A percentile compares a stretch with the other conserved stretches of the same genome.
Conservation (phyloP, 768 basidiomycete species). For the Strobilomyces echinocephalus region DNA sequence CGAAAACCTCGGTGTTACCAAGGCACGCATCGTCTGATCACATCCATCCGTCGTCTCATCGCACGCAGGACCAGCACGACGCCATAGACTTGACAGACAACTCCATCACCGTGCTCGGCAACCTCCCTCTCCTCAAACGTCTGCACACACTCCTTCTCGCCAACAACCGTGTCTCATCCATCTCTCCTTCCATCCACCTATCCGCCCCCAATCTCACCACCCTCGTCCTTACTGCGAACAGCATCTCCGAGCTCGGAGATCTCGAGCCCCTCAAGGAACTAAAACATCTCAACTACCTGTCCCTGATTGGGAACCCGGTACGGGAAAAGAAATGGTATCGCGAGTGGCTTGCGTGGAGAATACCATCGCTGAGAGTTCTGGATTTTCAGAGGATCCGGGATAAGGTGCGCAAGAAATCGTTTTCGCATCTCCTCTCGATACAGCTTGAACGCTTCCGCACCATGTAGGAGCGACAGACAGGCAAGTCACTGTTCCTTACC, state of each 20-base stretch:
- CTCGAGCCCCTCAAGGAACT: constrained; percentile 79
- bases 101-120: constrained; percentile 73
- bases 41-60: constrained; percentile 14
- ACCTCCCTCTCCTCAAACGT: constrained; percentile 82
- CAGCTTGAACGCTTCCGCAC: constrained; percentile 26
- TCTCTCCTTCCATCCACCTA: constrained; percentile 76
- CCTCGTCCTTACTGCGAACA: constrained; percentile 82
- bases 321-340: constrained; percentile 93
- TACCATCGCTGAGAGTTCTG: constrained; percentile 83
- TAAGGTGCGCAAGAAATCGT: constrained; percentile 64
- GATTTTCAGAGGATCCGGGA: constrained; percentile 95
- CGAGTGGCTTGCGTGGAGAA: constrained; percentile 90
- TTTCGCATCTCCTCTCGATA: constrained; percentile 16
- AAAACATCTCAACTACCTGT: constrained; percentile 68
- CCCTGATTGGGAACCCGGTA: constrained; percentile 78
- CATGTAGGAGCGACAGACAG: constrained; percentile 72
- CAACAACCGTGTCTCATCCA: constrained; percentile 82
- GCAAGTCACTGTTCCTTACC: constrained; percentile 74
- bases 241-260: constrained; percentile 74
- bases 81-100: constrained; percentile 94
- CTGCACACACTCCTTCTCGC: constrained; percentile 80
- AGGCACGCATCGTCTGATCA: constrained; percentile 43
- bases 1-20: constrained; percentile 94
- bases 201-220: constrained; percentile 82
- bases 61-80: constrained; percentile 81